Base-by-base conservation (phyloP, 495 filamentous ascomycete species). In the Poronia punctata region DNA sequence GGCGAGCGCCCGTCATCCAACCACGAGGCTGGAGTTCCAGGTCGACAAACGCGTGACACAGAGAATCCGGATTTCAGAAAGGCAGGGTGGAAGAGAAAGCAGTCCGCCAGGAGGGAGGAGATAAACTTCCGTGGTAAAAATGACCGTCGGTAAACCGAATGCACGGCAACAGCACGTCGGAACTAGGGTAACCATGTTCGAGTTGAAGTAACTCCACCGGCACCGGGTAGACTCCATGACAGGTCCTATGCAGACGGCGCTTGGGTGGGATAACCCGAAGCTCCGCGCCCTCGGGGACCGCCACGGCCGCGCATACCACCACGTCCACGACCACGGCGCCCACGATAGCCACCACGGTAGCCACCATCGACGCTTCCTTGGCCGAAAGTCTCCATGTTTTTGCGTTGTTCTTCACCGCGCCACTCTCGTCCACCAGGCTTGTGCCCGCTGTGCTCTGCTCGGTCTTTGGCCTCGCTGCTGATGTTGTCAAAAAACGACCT, bases 331-430 rank as follows among this genome's bases (percentile, higher is more conserved):
- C 82, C 81, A 35, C 83, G 71, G 15, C 82, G 80, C 12, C 82
- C 79, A 32, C 72, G 61, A 55, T 77, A 86, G 39, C 79, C 83
- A 39, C 84, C 82, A 10, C 86, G 78, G 52, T 84, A 88, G 5
- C 83, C 79, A 43, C 73, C 75, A 54, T 99, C 92, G 12, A 99
- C 90, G 50, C 87, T 95, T 29, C 90, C 88, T 61, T 95, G 87
- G n/a, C 92, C 92, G 51, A 99, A 99, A 0, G 92, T 99, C 65
- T 99, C 92, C 43, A 99, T 79, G 57, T 99, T 99, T 61, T 86
- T 86, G 63, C 83, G 88, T 49, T 88, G 82, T 59, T 99, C 92
- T 59, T 96, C 88, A 12, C 80, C 82, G 32, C 92, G 78, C 79
- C 90, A 94, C 57, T 94, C 87, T 14, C 85, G 80, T n/a, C 89